phyloP scores from a whole-genome alignment of 495 filamentous ascomycete species.

The Sordaria brevicollis region DNA sequence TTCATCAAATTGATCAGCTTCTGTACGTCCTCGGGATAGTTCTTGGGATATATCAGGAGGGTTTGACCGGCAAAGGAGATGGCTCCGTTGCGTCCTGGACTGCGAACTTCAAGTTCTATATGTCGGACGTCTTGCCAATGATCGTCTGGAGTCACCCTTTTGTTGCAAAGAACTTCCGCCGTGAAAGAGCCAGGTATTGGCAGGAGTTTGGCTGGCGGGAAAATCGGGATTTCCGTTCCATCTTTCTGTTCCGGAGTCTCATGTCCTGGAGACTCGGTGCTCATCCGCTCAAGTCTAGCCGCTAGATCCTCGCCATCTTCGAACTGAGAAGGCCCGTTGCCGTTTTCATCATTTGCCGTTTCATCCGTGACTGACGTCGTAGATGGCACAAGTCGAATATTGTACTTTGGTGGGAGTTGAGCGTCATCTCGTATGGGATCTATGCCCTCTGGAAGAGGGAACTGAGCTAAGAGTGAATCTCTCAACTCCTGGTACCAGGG shows the following conservation, averaged over 20 bases:
- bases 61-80: conserved; percentile 55
- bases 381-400: conserved; percentile 38
- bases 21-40: conserved; percentile 68
- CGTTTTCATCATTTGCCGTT: background rate
- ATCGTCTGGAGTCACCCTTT: conserved; percentile 56
- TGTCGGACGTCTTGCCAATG: conserved; percentile 85
- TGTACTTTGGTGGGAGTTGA: conserved; percentile 70
- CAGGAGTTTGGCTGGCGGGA: conserved; percentile 35
- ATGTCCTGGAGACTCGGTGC: background rate
- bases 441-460: conserved; percentile 56
- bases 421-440: conserved; percentile 65
- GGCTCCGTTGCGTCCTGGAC: background rate
- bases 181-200: conserved; percentile 43
- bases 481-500: conserved; percentile 64
- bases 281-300: background rate
- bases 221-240: background rate
- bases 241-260: background rate
- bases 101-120: background rate
- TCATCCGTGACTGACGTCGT: conserved; percentile 7
- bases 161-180: conserved; percentile 43
- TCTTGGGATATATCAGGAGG: conserved; percentile 75
- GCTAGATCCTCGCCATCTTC: background rate
- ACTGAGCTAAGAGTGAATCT: conserved; percentile 50
- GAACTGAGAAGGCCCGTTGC: background rate
- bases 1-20: conserved; percentile 62